A percentile compares a stretch with the other conserved stretches of the same genome.
Evolutionary conservation across 345 rosid species (phyloP).

Genomic region (Reutealis trisperma): DNA sequence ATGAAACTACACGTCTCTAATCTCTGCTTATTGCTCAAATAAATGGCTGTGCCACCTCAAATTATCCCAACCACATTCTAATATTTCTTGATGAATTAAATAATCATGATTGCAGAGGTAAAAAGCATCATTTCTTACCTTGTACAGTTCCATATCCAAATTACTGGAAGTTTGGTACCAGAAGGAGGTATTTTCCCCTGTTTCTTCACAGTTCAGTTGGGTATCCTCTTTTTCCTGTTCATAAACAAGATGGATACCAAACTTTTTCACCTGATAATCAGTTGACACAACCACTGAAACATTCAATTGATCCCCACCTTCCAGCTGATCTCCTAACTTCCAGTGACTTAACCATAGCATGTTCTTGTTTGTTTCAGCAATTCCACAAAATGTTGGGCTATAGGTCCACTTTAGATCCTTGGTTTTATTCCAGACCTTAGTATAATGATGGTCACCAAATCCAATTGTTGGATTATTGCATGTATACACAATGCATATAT

Average conservation of each 20-base stretch:
- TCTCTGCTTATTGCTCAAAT: slow-evolving; percentile 4
- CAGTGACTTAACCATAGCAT: slow-evolving; percentile 27
- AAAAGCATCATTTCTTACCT: not conserved
- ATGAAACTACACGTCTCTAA: not conserved
- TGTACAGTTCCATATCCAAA: not conserved
- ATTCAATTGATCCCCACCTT: slow-evolving; percentile 19
- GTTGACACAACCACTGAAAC: slow-evolving; percentile 14
- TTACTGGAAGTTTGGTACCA: not conserved
- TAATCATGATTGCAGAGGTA: slow-evolving; percentile 7
- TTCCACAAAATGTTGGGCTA: slow-evolving; percentile 12
- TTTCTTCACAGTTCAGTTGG: not conserved
- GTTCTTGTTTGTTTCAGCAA: not conserved
- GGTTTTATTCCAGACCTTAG: not conserved
- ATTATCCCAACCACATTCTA: not conserved
- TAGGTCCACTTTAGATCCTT: slow-evolving; percentile 16
- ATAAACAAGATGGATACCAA: slow-evolving; percentile 16
- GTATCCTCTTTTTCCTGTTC: slow-evolving; percentile 5
- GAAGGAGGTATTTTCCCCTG: not conserved
- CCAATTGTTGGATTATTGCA: not conserved
- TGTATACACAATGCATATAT: slow-evolving; percentile 12
- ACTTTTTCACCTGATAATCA: not conserved
- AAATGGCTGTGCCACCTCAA: not conserved
- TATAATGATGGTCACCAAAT: not conserved
- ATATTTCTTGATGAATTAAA: not conserved
- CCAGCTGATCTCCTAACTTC: slow-evolving; percentile 18